A percentile compares a stretch with the other conserved stretches of the same genome.
Evolutionary conservation across 164 flowering plant species (phyloP).

Genomic region (Umbellularia californica): DNA sequence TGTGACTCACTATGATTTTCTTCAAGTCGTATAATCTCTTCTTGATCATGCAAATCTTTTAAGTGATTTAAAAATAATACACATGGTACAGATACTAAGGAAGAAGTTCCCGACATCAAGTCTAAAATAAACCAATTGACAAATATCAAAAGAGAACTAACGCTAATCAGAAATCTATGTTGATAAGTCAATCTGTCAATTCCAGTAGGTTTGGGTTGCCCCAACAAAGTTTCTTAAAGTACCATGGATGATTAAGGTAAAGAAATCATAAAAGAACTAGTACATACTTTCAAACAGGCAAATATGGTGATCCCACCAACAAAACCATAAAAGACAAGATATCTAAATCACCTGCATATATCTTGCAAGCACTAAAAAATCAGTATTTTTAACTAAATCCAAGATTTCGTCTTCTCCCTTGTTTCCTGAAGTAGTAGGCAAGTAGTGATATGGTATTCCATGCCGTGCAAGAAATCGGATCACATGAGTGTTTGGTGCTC

Average conservation of each 20-base stretch:
- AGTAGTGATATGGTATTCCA: slow-evolving; percentile 72
- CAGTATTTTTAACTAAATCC: slow-evolving; percentile 73
- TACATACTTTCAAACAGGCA: neutral
- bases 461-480: slow-evolving; percentile 82
- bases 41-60: neutral
- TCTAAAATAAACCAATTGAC: neutral
- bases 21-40: neutral
- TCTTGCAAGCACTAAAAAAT: slow-evolving; percentile 94
- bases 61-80: neutral
- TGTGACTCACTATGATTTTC: neutral
- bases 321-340: neutral
- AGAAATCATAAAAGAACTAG: neutral
- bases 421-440: slow-evolving; percentile 41
- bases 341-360: slow-evolving; percentile 85
- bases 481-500: slow-evolving; percentile 82
- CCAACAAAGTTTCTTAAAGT: neutral
- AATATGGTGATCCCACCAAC: neutral
- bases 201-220: neutral
- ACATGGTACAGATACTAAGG: neutral
- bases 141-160: neutral
- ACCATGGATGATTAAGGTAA: neutral
- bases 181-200: neutral
- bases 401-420: slow-evolving; percentile 76
- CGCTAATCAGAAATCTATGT: neutral
- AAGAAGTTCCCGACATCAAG: neutral